Conservation (phyloP, 2,329 filamentous ascomycete species). For the Neopestalotiopsis sp. region DNA sequence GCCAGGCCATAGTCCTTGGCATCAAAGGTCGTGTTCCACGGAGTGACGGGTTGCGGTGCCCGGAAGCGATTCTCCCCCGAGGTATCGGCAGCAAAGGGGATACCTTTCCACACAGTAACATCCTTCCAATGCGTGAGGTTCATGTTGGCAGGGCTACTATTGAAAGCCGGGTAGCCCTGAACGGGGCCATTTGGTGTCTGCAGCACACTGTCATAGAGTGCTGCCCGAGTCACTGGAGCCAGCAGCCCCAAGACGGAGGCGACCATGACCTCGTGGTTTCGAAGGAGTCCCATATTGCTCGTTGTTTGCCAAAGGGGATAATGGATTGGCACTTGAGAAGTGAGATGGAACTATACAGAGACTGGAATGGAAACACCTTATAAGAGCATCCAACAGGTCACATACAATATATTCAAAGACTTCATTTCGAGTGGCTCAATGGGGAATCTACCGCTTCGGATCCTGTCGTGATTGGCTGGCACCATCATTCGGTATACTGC, state of each 20-base stretch:
- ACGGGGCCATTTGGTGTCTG: slow-evolving; percentile 26
- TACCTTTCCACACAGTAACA: slow-evolving; percentile 32
- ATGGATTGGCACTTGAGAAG: not conserved
- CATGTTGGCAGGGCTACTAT: slow-evolving; percentile 25
- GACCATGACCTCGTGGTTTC: not conserved
- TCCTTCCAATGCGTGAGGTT: slow-evolving; percentile 25
- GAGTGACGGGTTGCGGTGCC: slow-evolving; percentile 18
- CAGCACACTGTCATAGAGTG: slow-evolving; percentile 26
- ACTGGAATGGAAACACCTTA: no score
- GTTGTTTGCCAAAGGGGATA: not conserved
- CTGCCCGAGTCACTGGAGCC: slow-evolving; percentile 20
- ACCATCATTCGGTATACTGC: not conserved
- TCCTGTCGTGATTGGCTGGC: no score
- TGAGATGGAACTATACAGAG: not conserved
- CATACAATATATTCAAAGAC: no score
- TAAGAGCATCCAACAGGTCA: no score
- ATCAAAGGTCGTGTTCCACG: slow-evolving; percentile 24
- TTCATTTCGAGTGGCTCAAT: no score
- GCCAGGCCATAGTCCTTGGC: slow-evolving; percentile 28
- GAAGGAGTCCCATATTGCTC: not conserved
- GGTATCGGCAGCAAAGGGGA: slow-evolving; percentile 30
- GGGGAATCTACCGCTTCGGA: no score
- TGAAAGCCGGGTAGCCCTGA: slow-evolving; percentile 27
- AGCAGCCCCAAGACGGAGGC: not conserved
- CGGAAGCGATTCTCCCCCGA: slow-evolving; percentile 26